A percentile compares a stretch with the other conserved stretches of the same genome.
phyloP scores from a whole-genome alignment of 768 basidiomycete species.

The Boletus edulis region DNA sequence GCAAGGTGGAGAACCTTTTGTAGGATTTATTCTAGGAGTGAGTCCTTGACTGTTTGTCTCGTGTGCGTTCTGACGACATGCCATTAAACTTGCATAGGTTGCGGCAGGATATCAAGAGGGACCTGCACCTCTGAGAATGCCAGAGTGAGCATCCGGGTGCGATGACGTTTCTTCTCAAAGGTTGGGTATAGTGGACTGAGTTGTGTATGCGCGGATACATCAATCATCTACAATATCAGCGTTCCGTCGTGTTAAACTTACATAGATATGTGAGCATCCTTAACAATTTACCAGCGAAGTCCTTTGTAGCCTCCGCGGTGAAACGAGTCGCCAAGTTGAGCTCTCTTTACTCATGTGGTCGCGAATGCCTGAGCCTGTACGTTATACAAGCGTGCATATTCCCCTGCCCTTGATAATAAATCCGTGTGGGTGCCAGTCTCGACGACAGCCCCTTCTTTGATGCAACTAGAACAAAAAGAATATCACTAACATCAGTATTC shows the following conservation, averaged over 20 bases:
- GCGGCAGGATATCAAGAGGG: too few relatives aligned
- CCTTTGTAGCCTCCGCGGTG: too few relatives aligned
- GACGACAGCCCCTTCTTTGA: constrained; percentile 32
- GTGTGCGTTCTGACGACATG: background rate
- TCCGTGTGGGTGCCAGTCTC: constrained; percentile 35
- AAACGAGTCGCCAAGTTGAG: too few relatives aligned
- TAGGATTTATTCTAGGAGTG: background rate
- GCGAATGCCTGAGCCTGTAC: constrained; percentile 32
- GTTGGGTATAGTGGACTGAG: too few relatives aligned
- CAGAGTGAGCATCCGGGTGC: background rate
- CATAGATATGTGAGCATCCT: too few relatives aligned
- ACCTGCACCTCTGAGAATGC: background rate
- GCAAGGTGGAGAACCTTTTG: background rate
- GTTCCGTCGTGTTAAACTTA: too few relatives aligned
- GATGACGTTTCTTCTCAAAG: too few relatives aligned
- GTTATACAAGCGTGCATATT: constrained; percentile 34
- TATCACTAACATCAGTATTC: background rate
- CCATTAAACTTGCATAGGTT: background rate
- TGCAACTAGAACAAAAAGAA: constrained; percentile 22
- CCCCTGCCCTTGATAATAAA: constrained; percentile 28
- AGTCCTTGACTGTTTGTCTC: background rate
- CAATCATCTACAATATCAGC: too few relatives aligned
- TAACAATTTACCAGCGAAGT: too few relatives aligned
- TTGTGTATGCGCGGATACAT: too few relatives aligned
- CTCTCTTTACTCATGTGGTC: background rate